Percentiles rank a stretch among this genome's conserved stretches.
phyloP scores from a whole-genome alignment of 345 rosid genomes.

The Microcos paniculata region DNA sequence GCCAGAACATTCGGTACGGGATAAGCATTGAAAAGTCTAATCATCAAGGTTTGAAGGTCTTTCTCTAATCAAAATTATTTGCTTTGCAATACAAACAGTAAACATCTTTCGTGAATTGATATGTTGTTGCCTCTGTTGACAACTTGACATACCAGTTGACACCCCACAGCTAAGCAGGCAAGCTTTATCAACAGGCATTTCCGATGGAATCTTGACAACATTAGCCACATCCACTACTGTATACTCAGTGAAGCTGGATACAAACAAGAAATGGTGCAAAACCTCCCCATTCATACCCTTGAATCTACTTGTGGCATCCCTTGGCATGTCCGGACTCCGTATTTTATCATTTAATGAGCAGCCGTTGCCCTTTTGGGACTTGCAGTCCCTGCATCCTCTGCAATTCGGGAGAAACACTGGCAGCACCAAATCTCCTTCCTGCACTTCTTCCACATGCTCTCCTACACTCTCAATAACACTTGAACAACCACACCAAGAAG shows the following conservation, averaged over 20 bases:
- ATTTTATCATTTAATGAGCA: slow-evolving; percentile 29
- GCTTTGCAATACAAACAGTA: not conserved
- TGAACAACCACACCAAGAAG: not conserved
- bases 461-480: slow-evolving; percentile 84
- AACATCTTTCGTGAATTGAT: not conserved
- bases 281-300: slow-evolving; percentile 50
- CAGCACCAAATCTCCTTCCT: slow-evolving; percentile 57
- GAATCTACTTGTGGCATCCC: slow-evolving; percentile 61
- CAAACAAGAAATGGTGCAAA: slow-evolving; percentile 45
- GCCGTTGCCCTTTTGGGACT: slow-evolving; percentile 49
- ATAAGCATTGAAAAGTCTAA: no score
- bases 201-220: slow-evolving; percentile 43
- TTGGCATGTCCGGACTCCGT: slow-evolving; percentile 22
- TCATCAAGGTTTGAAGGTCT: no score
- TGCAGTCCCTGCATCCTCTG: slow-evolving; percentile 53
- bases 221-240: slow-evolving; percentile 64
- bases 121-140: not conserved
- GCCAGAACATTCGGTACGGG: no score
- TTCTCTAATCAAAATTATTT: not conserved
- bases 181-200: slow-evolving; percentile 47
- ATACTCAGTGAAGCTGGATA: slow-evolving; percentile 72
- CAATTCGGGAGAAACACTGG: slow-evolving; percentile 59
- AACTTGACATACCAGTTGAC: slow-evolving; percentile 47
- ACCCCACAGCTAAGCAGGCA: slow-evolving; percentile 69
- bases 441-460: slow-evolving; percentile 49